Evolutionary conservation across 805 yeast genomes (phyloP), one percentile per base, ranked within the genome.

Genomic region (Alloascoidea africana): DNA sequence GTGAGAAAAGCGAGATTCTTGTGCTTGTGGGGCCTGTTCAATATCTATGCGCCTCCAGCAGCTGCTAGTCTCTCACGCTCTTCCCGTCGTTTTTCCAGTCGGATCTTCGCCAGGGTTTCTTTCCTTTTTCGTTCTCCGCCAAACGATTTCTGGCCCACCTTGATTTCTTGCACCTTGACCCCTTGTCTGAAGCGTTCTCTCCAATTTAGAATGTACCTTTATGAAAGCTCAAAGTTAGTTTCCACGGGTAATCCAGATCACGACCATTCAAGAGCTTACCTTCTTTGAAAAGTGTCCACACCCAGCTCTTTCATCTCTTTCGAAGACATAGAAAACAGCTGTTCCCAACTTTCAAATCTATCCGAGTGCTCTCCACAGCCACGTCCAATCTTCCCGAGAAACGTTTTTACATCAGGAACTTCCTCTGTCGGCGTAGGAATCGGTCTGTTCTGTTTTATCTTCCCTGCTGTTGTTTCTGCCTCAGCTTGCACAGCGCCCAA

Each of bases 121-220:
- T 68, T 73, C 42, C 78, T 70, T 49, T 74, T 79, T 55, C 95
- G 72, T 59, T 86, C 96, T 51, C 96, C 94, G 17, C 96, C 96
- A 23, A 23, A 63, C 48, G 69, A 66, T 66, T 84, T 84, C 63
- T 68, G 76, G n/a, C 87, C 84, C 43, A 62, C 56, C 46, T 69
- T 70, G 44, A 72, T 64, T 49, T 75, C 81, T 40, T 60, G 49
- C 40, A 81, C 59, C 15, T 68, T 64, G 38, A 64, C 66, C 38
- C 76, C 73, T 42, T 70, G 66, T 48, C 72, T 68, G 49, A 66
- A 78, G 47, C 68, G 72, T 50, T 86, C 76, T 36, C 72, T 66
- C 77, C 93, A 86, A 35, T 68, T 62, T 42, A 85, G 58, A 41
- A 87, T 68, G 58, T 82, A 82, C 51, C 30, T 23, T 8, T n/a